Percentiles rank a stretch among this genome's conserved stretches.
phyloP scores from a whole-genome alignment of 225 moss, liverwort and hornwort species.

The Anthoceros angustus region DNA sequence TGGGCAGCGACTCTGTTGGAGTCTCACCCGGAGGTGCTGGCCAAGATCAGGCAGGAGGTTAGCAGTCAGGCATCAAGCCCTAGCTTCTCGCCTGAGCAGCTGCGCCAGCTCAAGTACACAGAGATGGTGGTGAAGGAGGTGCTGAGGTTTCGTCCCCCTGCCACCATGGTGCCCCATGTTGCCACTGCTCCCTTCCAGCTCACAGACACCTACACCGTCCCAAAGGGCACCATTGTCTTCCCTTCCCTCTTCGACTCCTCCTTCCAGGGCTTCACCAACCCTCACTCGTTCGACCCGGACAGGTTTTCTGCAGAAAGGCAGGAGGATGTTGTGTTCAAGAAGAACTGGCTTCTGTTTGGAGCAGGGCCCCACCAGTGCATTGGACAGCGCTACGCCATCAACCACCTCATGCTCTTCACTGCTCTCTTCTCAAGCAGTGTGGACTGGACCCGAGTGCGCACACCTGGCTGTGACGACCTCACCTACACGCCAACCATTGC shows the following conservation, averaged over 20 bases:
- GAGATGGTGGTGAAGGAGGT: slow-evolving; percentile 81
- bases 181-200: slow-evolving; percentile 41
- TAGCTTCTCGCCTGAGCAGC: slow-evolving; percentile 33
- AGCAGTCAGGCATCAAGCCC: background rate
- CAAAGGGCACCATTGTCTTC: slow-evolving; percentile 71
- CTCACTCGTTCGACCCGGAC: slow-evolving; percentile 63
- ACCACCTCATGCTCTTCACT: slow-evolving; percentile 62
- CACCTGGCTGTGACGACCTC: slow-evolving; percentile 58
- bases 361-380: slow-evolving; percentile 78
- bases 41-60: slow-evolving; percentile 43
- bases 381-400: slow-evolving; percentile 91
- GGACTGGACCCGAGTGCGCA: slow-evolving; percentile 38
- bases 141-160: slow-evolving; percentile 60
- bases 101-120: slow-evolving; percentile 64
- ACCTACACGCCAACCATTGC: slow-evolving; percentile 69
- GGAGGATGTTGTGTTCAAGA: slow-evolving; percentile 62
- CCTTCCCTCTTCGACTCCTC: slow-evolving; percentile 77
- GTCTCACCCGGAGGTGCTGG: slow-evolving; percentile 37
- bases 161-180: slow-evolving; percentile 72
- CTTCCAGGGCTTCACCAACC: slow-evolving; percentile 75
- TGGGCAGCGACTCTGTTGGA: slow-evolving; percentile 60
- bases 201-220: slow-evolving; percentile 58
- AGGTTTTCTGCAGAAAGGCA: slow-evolving; percentile 49
- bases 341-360: slow-evolving; percentile 74
- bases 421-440: slow-evolving; percentile 44